Evolutionary conservation across 805 yeast species (phyloP).

Genomic region (Clavispora santaluciae): DNA sequence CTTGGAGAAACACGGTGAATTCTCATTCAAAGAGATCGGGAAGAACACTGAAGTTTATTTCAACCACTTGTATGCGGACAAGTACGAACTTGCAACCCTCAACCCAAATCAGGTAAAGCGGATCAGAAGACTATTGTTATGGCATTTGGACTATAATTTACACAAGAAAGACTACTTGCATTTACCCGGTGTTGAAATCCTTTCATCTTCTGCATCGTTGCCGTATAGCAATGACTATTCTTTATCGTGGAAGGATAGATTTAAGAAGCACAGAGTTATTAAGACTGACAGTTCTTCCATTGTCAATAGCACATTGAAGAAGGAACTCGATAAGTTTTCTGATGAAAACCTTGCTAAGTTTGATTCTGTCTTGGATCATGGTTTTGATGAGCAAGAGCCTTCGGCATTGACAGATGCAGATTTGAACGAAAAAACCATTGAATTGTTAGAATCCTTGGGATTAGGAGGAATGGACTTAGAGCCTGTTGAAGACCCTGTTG

Average conservation of each 20-base stretch:
- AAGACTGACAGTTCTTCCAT: conserved; percentile 3
- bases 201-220: conserved; percentile 9
- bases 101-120: conserved; percentile 26
- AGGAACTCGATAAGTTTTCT: conserved; percentile 10
- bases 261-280: conserved; percentile 14
- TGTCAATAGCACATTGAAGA: conserved; percentile 1
- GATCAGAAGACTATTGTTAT: conserved; percentile 34
- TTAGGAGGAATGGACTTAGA: conserved; percentile 2
- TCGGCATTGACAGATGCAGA: background rate
- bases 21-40: conserved; percentile 23
- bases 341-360: conserved; percentile 2
- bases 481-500: background rate
- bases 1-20: conserved; percentile 22
- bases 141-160: conserved; percentile 33
- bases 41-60: conserved; percentile 33
- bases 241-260: conserved; percentile 28
- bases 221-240: conserved; percentile 30
- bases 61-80: conserved; percentile 20
- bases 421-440: conserved; percentile 3
- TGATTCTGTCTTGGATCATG: background rate
- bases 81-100: conserved; percentile 29
- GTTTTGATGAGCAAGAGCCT: background rate
- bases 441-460: conserved; percentile 6
- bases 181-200: conserved; percentile 11
- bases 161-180: conserved; percentile 18